Evolutionary conservation across 1,139 yeast genomes (phyloP).

Genomic region (Taphrina deformans): DNA sequence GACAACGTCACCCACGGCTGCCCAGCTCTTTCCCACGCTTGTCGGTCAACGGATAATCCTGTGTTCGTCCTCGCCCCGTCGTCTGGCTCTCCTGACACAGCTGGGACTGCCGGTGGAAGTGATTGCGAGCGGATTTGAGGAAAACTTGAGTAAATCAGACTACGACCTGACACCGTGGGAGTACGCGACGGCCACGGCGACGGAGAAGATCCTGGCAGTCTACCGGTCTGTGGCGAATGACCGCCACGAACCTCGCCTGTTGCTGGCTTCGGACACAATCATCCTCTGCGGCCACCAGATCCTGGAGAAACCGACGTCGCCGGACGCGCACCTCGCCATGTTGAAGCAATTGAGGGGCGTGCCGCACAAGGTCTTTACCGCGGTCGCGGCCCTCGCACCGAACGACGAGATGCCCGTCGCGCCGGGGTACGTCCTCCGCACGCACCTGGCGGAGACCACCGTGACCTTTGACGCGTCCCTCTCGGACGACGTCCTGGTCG

Average conservation of each 20-base stretch:
- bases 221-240: slow-evolving; percentile 48
- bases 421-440: slow-evolving; percentile 49
- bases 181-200: slow-evolving; percentile 73
- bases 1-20: neutral
- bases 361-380: slow-evolving; percentile 63
- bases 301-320: slow-evolving; percentile 72
- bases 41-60: slow-evolving; percentile 52
- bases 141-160: slow-evolving; percentile 60
- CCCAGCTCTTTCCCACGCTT: slow-evolving; percentile 37
- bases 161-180: slow-evolving; percentile 45
- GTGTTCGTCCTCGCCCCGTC: slow-evolving; percentile 83
- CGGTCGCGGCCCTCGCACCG: slow-evolving; percentile 58
- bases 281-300: slow-evolving; percentile 62
- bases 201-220: slow-evolving; percentile 63
- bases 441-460: slow-evolving; percentile 51
- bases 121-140: slow-evolving; percentile 65
- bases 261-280: slow-evolving; percentile 83
- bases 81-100: slow-evolving; percentile 65
- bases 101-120: slow-evolving; percentile 61
- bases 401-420: slow-evolving; percentile 45
- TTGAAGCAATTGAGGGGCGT: slow-evolving; percentile 52
- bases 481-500: slow-evolving; percentile 56
- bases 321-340: slow-evolving; percentile 54
- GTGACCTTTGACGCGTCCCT: slow-evolving; percentile 54
- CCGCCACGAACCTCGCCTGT: slow-evolving; percentile 49